Conservation (phyloP, 768 basidiomycete species). For the Suillus lakei region DNA sequence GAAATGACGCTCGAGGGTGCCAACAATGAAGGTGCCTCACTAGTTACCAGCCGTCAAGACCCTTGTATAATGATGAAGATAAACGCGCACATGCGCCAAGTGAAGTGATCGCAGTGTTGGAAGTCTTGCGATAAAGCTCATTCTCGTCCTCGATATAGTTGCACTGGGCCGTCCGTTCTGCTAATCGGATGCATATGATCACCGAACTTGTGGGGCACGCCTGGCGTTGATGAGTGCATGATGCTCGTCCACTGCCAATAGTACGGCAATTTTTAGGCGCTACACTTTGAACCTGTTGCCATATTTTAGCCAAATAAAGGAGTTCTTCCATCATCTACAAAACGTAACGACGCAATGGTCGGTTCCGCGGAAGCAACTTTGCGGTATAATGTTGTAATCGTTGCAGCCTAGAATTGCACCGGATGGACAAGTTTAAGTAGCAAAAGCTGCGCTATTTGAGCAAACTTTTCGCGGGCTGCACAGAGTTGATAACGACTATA, state of each 20-base stretch:
- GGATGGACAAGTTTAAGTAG: constrained; percentile 55
- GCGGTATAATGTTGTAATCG: neutral
- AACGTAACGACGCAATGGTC: neutral
- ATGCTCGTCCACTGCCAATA: constrained; percentile 27
- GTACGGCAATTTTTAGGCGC: constrained; percentile 7
- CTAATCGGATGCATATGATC: constrained; percentile 51
- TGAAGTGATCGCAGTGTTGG: constrained; percentile 26
- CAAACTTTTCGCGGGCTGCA: constrained; percentile 46
- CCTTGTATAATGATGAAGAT: neutral
- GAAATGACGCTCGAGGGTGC: neutral
- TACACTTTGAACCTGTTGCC: constrained; percentile 6
- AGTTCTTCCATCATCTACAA: constrained; percentile 2
- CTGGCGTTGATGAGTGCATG: constrained; percentile 49
- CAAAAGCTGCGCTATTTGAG: constrained; percentile 52
- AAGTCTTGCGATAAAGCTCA: constrained; percentile 26
- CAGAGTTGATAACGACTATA: constrained; percentile 39
- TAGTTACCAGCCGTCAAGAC: constrained; percentile 7
- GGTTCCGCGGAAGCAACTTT: neutral
- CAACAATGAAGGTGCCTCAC: neutral
- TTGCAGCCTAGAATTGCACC: too few relatives aligned
- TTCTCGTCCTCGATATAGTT: constrained; percentile 33
- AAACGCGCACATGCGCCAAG: constrained; percentile 30
- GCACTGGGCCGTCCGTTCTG: constrained; percentile 34
- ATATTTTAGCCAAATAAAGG: constrained; percentile 2
- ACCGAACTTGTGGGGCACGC: constrained; percentile 49